These are phyloP conservation scores for Capniomyces stellatus DNA, from an alignment of 371 early-diverging fungal genomes.

Conservation along the genomic window DNA sequence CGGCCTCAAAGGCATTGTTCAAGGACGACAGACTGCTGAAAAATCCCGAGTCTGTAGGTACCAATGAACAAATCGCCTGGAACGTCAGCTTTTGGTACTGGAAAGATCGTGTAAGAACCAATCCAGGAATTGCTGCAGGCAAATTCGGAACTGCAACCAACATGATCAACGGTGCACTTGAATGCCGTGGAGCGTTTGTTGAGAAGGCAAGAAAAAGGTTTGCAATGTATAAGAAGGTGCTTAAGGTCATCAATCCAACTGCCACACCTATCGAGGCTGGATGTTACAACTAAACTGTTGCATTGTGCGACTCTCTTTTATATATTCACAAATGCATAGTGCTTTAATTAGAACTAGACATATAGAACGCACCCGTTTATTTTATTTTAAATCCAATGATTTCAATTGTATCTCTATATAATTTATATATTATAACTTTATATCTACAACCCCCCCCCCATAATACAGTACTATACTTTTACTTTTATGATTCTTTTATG, in stretches of 20 bases:
- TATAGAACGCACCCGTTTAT: too few relatives aligned
- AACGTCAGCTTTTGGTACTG: slow-evolving; percentile 8
- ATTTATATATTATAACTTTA: too few relatives aligned
- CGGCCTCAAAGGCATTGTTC: slow-evolving; percentile 4
- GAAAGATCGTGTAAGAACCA: slow-evolving; percentile 1
- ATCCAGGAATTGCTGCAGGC: slow-evolving; percentile 2
- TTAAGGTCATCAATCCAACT: slow-evolving; percentile 13
- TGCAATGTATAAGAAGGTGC: slow-evolving; percentile 18
- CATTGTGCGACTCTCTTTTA: too few relatives aligned
- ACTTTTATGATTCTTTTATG: too few relatives aligned
- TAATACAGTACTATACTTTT: too few relatives aligned
- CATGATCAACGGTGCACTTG: slow-evolving; percentile 11
- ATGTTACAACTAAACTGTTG: slow-evolving; percentile 17
- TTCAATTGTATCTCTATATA: too few relatives aligned
- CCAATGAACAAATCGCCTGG: slow-evolving; percentile 2
- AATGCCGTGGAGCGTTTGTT: slow-evolving; percentile 12
- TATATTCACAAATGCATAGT: too few relatives aligned
- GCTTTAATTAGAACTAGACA: too few relatives aligned
- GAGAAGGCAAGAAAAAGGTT: slow-evolving; percentile 26
- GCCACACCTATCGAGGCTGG: slow-evolving; percentile 18
- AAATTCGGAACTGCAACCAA: slow-evolving; percentile 7
- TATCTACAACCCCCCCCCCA: too few relatives aligned
- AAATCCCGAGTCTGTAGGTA: slow-evolving; percentile 4
- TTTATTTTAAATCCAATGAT: too few relatives aligned
- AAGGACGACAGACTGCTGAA: slow-evolving; percentile 7